These are phyloP conservation scores for Phytophthora pistaciae DNA, from an alignment of 352 stramenopile genomes.

Conservation along the genomic window DNA sequence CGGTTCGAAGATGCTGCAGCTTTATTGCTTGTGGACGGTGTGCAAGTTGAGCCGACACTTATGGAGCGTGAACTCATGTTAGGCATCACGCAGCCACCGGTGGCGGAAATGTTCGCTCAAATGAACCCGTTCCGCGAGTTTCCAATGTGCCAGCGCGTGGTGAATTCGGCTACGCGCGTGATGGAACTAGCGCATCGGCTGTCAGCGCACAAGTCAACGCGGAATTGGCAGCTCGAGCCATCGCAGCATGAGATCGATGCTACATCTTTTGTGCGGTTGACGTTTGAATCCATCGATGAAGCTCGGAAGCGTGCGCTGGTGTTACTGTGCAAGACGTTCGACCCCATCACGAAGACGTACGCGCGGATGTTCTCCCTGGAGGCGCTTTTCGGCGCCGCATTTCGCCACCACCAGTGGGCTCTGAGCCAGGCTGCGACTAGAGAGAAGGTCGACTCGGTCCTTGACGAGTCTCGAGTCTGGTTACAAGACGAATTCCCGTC, in stretches of 20 bases:
- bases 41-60: constrained; percentile 64
- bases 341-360: constrained; percentile 63
- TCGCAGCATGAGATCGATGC: constrained; percentile 36
- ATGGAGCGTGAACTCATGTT: constrained; percentile 73
- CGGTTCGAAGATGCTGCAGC: constrained; percentile 60
- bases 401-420: constrained; percentile 77
- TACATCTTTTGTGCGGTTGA: constrained; percentile 73
- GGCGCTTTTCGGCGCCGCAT: constrained; percentile 51
- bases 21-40: constrained; percentile 59
- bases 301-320: constrained; percentile 71
- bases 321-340: constrained; percentile 81
- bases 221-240: constrained; percentile 36
- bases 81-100: constrained; percentile 25
- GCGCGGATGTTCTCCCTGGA: constrained; percentile 73
- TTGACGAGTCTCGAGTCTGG: constrained; percentile 45
- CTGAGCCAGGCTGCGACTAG: constrained; percentile 48
- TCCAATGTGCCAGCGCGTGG: constrained; percentile 42
- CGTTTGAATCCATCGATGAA: constrained; percentile 77
- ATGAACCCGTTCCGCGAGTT: constrained; percentile 60
- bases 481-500: constrained; percentile 61
- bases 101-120: constrained; percentile 30
- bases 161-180: constrained; percentile 43
- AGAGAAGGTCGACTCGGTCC: constrained; percentile 41
- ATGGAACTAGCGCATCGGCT: constrained; percentile 57
- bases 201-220: constrained; percentile 33